phyloP scores from a whole-genome alignment of 805 yeast genomes.

The Candida jianshihensis region DNA sequence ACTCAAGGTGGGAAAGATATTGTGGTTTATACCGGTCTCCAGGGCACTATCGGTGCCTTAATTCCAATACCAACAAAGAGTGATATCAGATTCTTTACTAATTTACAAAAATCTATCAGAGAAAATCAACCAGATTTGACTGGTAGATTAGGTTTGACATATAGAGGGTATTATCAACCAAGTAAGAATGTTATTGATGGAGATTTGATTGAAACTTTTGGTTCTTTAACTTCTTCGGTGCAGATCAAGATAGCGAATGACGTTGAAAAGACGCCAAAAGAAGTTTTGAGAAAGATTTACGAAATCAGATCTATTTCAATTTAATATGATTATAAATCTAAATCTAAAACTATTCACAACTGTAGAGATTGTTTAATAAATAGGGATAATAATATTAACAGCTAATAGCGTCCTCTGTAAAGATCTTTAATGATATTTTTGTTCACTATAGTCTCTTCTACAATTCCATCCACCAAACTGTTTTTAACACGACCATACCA shows the following conservation, averaged over 20 bases:
- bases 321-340: slow-evolving; percentile 3
- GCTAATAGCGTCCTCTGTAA: slow-evolving; percentile 38
- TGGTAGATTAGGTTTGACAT: slow-evolving; percentile 62
- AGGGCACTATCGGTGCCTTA: slow-evolving; percentile 74
- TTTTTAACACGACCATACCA: slow-evolving; percentile 82
- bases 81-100: slow-evolving; percentile 54
- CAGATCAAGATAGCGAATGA: slow-evolving; percentile 22
- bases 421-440: slow-evolving; percentile 48
- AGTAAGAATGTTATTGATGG: slow-evolving; percentile 78
- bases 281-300: slow-evolving; percentile 43
- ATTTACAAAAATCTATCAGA: slow-evolving; percentile 43
- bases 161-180: slow-evolving; percentile 79
- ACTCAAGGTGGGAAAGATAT: slow-evolving; percentile 60
- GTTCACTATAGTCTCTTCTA: slow-evolving; percentile 43
- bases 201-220: slow-evolving; percentile 60
- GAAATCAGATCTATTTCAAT: slow-evolving; percentile 37
- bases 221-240: slow-evolving; percentile 4
- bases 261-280: slow-evolving; percentile 40
- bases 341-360: not conserved
- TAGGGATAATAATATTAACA: not conserved
- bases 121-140: slow-evolving; percentile 23
- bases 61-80: slow-evolving; percentile 56
- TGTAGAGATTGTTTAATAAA: not conserved
- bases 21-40: slow-evolving; percentile 66
- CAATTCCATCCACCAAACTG: slow-evolving; percentile 56